Evolutionary conservation across 1,139 yeast species (phyloP), one percentile per base, ranked within the genome.

Genomic region (Yamadazyma siamensis): DNA sequence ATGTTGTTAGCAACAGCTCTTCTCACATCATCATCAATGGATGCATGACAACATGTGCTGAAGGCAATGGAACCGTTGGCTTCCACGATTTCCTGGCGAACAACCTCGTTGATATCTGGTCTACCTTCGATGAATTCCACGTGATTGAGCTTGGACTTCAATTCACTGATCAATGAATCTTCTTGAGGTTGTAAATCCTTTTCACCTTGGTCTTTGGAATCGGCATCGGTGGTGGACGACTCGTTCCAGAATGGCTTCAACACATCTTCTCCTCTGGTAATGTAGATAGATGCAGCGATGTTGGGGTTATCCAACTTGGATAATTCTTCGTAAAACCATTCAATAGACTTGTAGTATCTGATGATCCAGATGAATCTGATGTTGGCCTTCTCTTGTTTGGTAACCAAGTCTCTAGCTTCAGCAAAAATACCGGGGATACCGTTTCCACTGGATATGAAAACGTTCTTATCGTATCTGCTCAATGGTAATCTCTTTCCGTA

Each of bases 371-470:
- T 48, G 21, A 63, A 51, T 39, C 54, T 56, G 21, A 59, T 34
- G 26, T 32, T 33, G 6, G 38, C 33, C 2, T 35, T 32, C n/a
- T 37, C 33, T 10, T 40, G 31, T 21, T 39, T 38, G 21, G 32
- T 35, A n/a, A 54, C 55, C 34, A 59, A 42, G 26, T 48, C 47
- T 25, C 43, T 40, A 11, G 63, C 64, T 43, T 62, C 64, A 17
- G 56, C 50, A 40, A 54, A 64, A 29, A 63, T 43, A 15, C 70
- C 70, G 2, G 94, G 83, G 40, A 85, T 68, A 43, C 94, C 95
- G 37, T 80, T 80, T 29, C 91, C 91, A 39, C 88, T 84, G 25
- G 68, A 77, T 32, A 82, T 45, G 28, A 82, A 61, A 13, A 80
- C 52, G 3, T 69, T 59, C 32, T 69, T 71, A 31, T 76, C 78